Conservation (phyloP, 2,329 filamentous ascomycete genomes). For the Botrytis fabae region DNA sequence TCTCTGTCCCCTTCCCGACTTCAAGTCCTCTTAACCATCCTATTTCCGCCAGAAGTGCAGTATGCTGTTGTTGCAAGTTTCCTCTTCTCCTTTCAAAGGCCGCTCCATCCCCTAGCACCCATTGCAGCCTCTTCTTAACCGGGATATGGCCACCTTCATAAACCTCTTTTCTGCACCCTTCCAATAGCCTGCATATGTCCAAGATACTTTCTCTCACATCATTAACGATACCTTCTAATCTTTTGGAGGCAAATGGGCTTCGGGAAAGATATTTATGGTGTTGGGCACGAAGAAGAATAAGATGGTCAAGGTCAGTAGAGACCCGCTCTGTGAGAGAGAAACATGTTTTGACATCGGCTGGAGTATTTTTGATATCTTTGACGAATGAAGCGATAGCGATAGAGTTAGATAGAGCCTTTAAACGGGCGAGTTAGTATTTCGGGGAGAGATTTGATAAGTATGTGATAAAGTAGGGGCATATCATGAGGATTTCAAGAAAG, state of each 20-base stretch:
- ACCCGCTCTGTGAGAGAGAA: slow-evolving; percentile 5
- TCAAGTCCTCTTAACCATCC: slow-evolving; percentile 7
- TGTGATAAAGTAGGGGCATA: background rate
- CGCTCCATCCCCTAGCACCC: slow-evolving; percentile 16
- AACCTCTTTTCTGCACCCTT: slow-evolving; percentile 8
- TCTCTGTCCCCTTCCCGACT: background rate
- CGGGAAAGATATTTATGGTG: background rate
- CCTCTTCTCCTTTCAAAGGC: slow-evolving; percentile 16
- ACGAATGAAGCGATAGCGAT: slow-evolving; percentile 7
- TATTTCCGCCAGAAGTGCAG: slow-evolving; percentile 17
- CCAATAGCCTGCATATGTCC: background rate
- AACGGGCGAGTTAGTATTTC: background rate
- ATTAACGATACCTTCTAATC: background rate
- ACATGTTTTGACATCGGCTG: slow-evolving; percentile 17
- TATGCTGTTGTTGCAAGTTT: slow-evolving; percentile 22
- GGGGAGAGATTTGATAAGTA: background rate
- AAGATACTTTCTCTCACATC: background rate
- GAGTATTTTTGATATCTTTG: slow-evolving; percentile 14
- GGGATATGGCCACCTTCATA: slow-evolving; percentile 2
- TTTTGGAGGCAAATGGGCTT: background rate
- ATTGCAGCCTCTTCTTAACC: background rate
- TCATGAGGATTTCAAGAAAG: background rate
- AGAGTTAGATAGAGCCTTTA: background rate
- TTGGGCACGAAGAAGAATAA: slow-evolving; percentile 1
- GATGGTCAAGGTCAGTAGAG: slow-evolving; percentile 4